These are phyloP conservation scores for Dryas octopetala DNA, from an alignment of 306 rosid genomes.

Conservation along the genomic window DNA sequence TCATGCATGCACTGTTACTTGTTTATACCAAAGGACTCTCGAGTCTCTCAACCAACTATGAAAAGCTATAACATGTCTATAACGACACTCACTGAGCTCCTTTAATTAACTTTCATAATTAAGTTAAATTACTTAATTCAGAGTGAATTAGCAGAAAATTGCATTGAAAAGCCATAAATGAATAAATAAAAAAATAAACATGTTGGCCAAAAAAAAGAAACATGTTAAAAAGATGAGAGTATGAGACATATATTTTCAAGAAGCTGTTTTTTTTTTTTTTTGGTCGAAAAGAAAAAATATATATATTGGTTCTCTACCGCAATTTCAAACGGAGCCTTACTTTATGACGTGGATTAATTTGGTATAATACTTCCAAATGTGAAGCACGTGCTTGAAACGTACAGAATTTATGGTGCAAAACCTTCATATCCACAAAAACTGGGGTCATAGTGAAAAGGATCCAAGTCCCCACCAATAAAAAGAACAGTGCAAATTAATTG, in stretches of 20 bases:
- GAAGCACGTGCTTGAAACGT: constrained; percentile 19
- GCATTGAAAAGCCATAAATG: neutral
- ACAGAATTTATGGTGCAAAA: neutral
- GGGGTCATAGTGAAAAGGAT: constrained; percentile 13
- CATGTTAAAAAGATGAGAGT: too few species aligned
- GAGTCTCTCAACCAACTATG: neutral
- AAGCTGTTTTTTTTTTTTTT: neutral
- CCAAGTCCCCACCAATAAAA: constrained; percentile 8
- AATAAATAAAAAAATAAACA: neutral
- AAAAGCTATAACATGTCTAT: neutral
- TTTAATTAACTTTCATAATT: neutral
- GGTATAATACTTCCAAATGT: constrained; percentile 20
- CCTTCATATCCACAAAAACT: constrained; percentile 14
- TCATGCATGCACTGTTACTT: too few species aligned
- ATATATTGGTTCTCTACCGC: too few species aligned
- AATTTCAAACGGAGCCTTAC: too few species aligned
- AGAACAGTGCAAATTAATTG: neutral
- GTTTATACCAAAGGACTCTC: too few species aligned
- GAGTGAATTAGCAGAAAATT: neutral
- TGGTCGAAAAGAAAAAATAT: too few species aligned
- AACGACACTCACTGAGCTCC: neutral
- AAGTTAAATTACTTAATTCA: neutral
- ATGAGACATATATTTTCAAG: neutral
- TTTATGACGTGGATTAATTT: neutral
- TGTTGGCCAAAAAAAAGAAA: neutral